These are phyloP conservation scores for Chenopodium suecicum DNA, from an alignment of 148 eudicot genomes.

Conservation along the genomic window DNA sequence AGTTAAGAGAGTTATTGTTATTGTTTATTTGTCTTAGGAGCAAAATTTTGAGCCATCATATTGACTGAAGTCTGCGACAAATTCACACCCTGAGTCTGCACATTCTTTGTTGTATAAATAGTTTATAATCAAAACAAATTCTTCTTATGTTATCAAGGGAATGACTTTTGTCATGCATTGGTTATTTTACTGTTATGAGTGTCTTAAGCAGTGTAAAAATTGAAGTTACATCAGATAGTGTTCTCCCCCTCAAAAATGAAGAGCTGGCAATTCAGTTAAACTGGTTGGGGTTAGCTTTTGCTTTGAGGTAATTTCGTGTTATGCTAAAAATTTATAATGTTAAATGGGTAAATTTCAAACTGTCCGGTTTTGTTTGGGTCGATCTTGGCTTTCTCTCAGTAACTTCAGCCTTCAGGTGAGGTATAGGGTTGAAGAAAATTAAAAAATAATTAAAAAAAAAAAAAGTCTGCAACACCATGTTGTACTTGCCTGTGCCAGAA, in stretches of 20 bases:
- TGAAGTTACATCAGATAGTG: background rate
- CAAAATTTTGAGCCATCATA: background rate
- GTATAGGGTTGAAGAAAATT: no score
- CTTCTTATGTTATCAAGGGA: background rate
- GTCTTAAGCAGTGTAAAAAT: background rate
- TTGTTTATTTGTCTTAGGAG: background rate
- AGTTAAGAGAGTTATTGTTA: background rate
- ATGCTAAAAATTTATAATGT: no score
- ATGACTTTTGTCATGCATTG: no score
- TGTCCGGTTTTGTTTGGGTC: no score
- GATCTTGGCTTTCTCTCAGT: no score
- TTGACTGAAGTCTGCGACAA: background rate
- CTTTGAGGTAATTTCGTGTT: no score
- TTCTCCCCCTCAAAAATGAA: background rate
- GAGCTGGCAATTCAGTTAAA: background rate
- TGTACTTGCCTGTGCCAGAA: conserved; percentile 61
- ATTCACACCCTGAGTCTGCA: background rate
- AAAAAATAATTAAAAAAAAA: background rate
- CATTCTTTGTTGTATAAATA: background rate
- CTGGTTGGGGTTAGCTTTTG: no score
- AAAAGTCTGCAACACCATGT: background rate
- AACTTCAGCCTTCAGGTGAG: no score
- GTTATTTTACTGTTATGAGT: background rate
- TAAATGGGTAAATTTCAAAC: no score
- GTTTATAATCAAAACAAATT: background rate